Base-by-base conservation (phyloP, 495 filamentous ascomycete species). In the Aspergillus sclerotiicarbonarius region DNA sequence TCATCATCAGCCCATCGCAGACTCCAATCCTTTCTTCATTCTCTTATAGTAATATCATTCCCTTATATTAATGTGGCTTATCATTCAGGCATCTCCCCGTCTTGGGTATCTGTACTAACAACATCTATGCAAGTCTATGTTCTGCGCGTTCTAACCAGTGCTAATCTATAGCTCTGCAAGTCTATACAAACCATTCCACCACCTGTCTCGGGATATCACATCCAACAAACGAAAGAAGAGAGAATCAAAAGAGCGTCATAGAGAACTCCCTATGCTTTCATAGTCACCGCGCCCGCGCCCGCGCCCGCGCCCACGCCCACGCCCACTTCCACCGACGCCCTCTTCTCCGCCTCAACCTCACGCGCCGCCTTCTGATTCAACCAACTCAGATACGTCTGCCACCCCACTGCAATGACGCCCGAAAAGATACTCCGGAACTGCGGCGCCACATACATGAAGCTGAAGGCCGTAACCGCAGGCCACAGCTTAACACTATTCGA, bases 351-450 rank as follows among this genome's bases (percentile, higher is more conserved):
- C 56, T 65, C 66, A 49, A 80, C 81, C 66, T 84, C 77, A 41
- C 74, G 71, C 62, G 88, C 89, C 5, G 89, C 90, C 59, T 75
- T 80, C 69, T 87, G 82, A 61, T 96, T 96, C 68, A 97, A 72
- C 72, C 84, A 89, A 53, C 84, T 87, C 60, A 97, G 65, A 78
- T 97, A 97, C 3, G 88, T 90, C 74, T 96, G 92, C 92, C 92
- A 97, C 1, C 90, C 89, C 46, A 96, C 86, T 3, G 90, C 91
- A 63, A 92, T 81, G 13, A 83, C 70, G 6, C 82, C 92, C 0
- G 88, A 84, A 68, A 96, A 92, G 8, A 96, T 76, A 52, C 83
- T 87, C 50, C 92, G 79, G 66, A 88, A 92, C 68, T 92, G 84
- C 20, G 90, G 71, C 29, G 84, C 84, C 16, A 97, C 76, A 65